Base-by-base conservation (phyloP, 352 stramenopile genomes). In the Phytophthora syringae region DNA sequence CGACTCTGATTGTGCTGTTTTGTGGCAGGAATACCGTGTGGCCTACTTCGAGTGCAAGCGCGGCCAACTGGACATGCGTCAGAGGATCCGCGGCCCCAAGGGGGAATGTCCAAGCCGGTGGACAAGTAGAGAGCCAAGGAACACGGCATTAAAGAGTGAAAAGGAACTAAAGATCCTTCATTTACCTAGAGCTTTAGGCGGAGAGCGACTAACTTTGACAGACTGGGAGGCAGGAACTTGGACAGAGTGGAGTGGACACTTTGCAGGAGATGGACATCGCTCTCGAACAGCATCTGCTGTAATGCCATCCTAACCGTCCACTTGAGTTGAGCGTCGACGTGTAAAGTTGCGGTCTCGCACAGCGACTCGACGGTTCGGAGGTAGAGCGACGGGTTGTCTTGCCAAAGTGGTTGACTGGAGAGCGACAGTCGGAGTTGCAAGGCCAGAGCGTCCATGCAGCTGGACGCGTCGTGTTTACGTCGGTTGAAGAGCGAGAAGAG, bases 41-140 rank as follows among this genome's bases (percentile, higher is more conserved):
- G 84, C 86, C 21, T 94, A 94, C 64, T 94, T 94, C 67, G 86
- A 94, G 71, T 94, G 86, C 76, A 93, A 90, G 60, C 86, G 86
- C 20, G 86, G 86, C 21, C 86, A 94, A 21, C 52, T 94, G 54
- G 86, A 94, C 57, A 94, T 94, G 86, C 80, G 86, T n/a, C 88
- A 86, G 56, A 77, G 86, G 21, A 90, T 94, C 42, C 84, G 84
- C 40, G 86, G 86, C 86, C 86, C 7, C 93, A 94, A 65, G 86
- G 86, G 58, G 86, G 86, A 24, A 74, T 81, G 55, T 80, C 71
- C 13, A 90, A 89, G 56, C 70, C 72, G 49, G 47, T 74, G 39
- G 70, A 76, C 27, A 69, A 65, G 1, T 76, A 68, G 37, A 22
- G 4, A 12, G 15, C 11, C 6, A 30, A 15, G 6, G 36, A 56